Evolutionary conservation across 805 yeast species (phyloP), one percentile per base, ranked within the genome.

Genomic region (Kluyveromyces lactis): DNA sequence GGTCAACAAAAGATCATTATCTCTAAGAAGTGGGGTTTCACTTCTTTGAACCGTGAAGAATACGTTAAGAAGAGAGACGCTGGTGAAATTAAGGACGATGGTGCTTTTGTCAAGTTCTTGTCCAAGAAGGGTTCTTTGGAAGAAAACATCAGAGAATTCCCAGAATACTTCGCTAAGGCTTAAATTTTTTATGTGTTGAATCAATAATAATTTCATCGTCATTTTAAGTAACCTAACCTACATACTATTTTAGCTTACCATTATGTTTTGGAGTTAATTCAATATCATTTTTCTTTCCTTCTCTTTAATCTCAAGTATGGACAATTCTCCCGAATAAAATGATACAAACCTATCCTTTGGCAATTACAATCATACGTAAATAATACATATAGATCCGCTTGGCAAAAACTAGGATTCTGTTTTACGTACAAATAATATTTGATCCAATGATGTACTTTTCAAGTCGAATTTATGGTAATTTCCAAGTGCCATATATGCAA

Each of bases 1-100:
- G 99, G 99, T 79, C 99, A 92, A 79, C 99, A 92, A 77, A 90
- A 81, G 81, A 92, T 92, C 69, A 92, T 92, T 66, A 75, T 92
- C 73, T 92, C 99, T 60, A 92, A 92, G 94, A 92, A 92, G 77
- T 92, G 99, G 99, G 99, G 99, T 77, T 92, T 92, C 97, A 92
- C 99, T 73, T 85, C 84, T 72, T 83, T 92, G 68, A 79, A 90
- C 94, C 86, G 98, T 77, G 95, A 76, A 46, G 97, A 92, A 66
- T 92, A 90, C 83, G 76, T 86, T 66, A 79, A 75, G 64, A 86
- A 81, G 76, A 87, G 92, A 78, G 83, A 84, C 71, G 84, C 86
- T 67, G 95, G 95, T 77, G 96, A 90, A 78, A 95, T 92, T 68
- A 86, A 86, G 77, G 97, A 90, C 64, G 99, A 92, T 65, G 99